Base-by-base conservation (phyloP, 2,329 filamentous ascomycete genomes). In the Conoideocrella luteorostrata region DNA sequence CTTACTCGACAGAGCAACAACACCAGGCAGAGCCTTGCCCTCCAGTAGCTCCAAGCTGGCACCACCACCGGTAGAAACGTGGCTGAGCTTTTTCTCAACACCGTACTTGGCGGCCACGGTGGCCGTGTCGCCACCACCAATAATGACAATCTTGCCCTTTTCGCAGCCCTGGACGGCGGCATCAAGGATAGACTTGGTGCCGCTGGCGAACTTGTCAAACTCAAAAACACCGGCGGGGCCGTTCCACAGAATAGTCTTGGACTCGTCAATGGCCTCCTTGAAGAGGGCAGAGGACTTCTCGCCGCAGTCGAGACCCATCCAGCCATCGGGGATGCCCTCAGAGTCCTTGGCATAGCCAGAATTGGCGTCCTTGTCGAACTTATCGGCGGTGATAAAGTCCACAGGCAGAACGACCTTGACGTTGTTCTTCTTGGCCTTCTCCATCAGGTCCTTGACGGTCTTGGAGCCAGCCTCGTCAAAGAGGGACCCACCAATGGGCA, bases 161-260 rank as follows among this genome's bases (percentile, higher is more conserved):
- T 87, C 74, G 47, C 85, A 86, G 48, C 86, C 93, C 20, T 77
- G 76, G 43, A 97, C 89, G 43, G 84, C 90, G 45, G 88, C 88
- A 61, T 96, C 87, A 56, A 98, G 82, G 39, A 88, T 95, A 50
- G 81, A 77, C 80, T 95, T 95, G 61, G 93, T 98, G 57, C 88
- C 93, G 50, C 76, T 83, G 61, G 90, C 88, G 66, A 98, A 98
- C 64, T 86, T 84, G 50, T 96, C 88, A 62, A 97, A 86, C 79
- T 98, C 93, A 60, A 98, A 98, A 56, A 98, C 93, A 67, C 93
- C 93, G 13, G 91, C 83, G 44, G 93, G 93, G 45, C 93, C 93
- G 75, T 98, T 98, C 93, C 93, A 98, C 52, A 98, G 86, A 66
- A 98, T 96, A 45, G 93, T 98, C 78, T 96, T 82, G 53, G 91